These are phyloP conservation scores for Pleurotus giganteus DNA, from an alignment of 768 basidiomycete genomes.

Conservation along the genomic window DNA sequence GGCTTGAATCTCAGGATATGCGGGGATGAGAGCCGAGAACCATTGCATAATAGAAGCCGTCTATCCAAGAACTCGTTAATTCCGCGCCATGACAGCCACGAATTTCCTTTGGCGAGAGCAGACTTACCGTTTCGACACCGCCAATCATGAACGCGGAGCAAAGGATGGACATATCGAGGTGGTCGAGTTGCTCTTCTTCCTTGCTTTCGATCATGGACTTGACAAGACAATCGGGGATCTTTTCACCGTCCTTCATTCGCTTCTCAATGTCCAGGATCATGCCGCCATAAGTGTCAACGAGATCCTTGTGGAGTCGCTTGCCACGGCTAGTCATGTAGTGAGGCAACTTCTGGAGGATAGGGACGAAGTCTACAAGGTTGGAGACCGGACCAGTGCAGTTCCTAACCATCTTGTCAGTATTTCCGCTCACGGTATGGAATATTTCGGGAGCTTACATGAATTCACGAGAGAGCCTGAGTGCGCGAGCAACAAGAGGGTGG, in stretches of 20 bases:
- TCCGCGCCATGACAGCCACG: neutral
- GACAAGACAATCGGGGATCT: conserved; percentile 41
- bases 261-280: conserved; percentile 36
- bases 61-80: conserved; percentile 15
- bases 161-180: conserved; percentile 38
- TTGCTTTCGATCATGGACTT: conserved; percentile 33
- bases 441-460: conserved; percentile 36
- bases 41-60: conserved; percentile 36
- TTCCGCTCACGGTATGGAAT: neutral
- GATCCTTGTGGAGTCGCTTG: conserved; percentile 34
- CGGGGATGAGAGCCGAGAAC: conserved; percentile 35
- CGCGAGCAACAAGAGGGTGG: conserved; percentile 34
- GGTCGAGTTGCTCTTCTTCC: conserved; percentile 33
- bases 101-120: neutral
- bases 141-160: conserved; percentile 42
- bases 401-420: conserved; percentile 15
- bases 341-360: conserved; percentile 38
- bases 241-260: conserved; percentile 32
- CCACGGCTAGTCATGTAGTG: conserved; percentile 35
- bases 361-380: conserved; percentile 44
- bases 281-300: conserved; percentile 36
- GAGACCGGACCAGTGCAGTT: conserved; percentile 43
- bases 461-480: conserved; percentile 37
- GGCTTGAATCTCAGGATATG: conserved; percentile 25
- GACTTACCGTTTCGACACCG: conserved; percentile 40